Percentiles rank a stretch among this genome's conserved stretches.
Evolutionary conservation across 768 basidiomycete genomes (phyloP).

Genomic region (Amanita phalloides): DNA sequence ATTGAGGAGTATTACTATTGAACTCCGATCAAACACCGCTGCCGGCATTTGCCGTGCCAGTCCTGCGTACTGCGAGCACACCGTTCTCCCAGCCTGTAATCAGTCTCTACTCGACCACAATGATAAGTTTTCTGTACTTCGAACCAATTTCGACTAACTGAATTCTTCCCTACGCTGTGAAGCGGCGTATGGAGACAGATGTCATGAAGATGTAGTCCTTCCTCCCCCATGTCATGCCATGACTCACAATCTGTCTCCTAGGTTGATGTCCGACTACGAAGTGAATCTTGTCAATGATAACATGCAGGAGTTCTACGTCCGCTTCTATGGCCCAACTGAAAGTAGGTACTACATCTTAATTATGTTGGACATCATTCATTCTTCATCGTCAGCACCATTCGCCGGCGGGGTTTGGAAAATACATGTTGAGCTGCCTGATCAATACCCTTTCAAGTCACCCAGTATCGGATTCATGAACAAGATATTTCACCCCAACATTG

Average conservation of each 20-base stretch:
- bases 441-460: slow-evolving; percentile 98
- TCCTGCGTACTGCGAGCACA: not conserved
- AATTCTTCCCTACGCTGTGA: slow-evolving; percentile 37
- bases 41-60: slow-evolving; percentile 8
- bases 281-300: slow-evolving; percentile 95
- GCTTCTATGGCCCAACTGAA: slow-evolving; percentile 88
- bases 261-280: slow-evolving; percentile 98
- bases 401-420: slow-evolving; percentile 99
- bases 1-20: slow-evolving; percentile 57
- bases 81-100: slow-evolving; percentile 7
- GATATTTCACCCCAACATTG: slow-evolving; percentile 99
- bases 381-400: slow-evolving; percentile 65
- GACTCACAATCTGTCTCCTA: slow-evolving; percentile 20
- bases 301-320: slow-evolving; percentile 98
- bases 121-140: slow-evolving; percentile 42
- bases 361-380: not conserved
- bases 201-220: slow-evolving; percentile 91
- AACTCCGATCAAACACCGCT: not conserved
- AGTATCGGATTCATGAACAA: slow-evolving; percentile 99
- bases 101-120: slow-evolving; percentile 17
- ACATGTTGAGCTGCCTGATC: slow-evolving; percentile 95
- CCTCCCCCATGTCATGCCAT: slow-evolving; percentile 1
- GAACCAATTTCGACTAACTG: slow-evolving; percentile 8
- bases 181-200: slow-evolving; percentile 96
- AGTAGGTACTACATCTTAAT: slow-evolving; percentile 42